Percentiles rank a stretch among this genome's conserved stretches.
These are phyloP conservation scores for Oenanthe sinensis DNA, from an alignment of 129 eudicot species.

Conservation along the genomic window DNA sequence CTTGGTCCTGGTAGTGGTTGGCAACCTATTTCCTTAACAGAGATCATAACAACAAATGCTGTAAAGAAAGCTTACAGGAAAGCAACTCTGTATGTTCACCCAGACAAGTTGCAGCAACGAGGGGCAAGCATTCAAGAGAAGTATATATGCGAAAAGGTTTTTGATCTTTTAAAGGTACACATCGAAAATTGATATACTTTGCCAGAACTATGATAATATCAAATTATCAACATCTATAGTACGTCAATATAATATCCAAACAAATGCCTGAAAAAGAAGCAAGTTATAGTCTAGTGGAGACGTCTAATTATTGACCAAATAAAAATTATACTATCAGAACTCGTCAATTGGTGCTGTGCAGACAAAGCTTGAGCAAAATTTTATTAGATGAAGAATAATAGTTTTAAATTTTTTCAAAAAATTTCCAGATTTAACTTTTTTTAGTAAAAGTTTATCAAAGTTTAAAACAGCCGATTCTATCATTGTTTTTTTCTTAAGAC, in stretches of 20 bases:
- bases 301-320: background rate
- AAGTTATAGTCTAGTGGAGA: background rate
- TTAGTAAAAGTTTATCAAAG: background rate
- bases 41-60: conserved; percentile 62
- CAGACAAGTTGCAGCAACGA: conserved; percentile 95
- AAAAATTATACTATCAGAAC: background rate
- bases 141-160: conserved; percentile 94
- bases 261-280: background rate
- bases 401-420: too few species aligned
- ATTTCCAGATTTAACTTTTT: background rate
- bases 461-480: background rate
- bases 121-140: conserved; percentile 92
- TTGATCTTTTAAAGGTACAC: conserved; percentile 90
- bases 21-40: conserved; percentile 82
- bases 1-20: conserved; percentile 91
- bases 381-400: too few species aligned
- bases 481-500: background rate
- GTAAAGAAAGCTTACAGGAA: conserved; percentile 94
- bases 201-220: background rate
- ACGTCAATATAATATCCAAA: background rate
- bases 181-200: background rate
- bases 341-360: background rate
- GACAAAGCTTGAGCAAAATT: background rate
- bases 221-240: too few species aligned
- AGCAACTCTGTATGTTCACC: conserved; percentile 95